Percentiles rank a stretch among this genome's conserved stretches.
Evolutionary conservation across 2,329 filamentous ascomycete genomes (phyloP).

Genomic region (Aspergillus neoniger): DNA sequence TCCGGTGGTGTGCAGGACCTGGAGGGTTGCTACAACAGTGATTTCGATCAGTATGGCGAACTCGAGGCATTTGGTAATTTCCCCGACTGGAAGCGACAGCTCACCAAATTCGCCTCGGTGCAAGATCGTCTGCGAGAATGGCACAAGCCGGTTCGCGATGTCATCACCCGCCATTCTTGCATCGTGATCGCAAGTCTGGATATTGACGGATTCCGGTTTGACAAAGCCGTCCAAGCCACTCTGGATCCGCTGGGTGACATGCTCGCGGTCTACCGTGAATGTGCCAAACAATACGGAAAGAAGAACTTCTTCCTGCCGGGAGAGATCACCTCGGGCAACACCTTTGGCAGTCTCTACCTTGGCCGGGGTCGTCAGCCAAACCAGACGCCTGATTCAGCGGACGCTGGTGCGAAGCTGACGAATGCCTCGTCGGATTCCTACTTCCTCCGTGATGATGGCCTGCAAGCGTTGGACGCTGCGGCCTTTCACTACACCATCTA

Average conservation of each 20-base stretch:
- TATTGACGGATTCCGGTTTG: conserved; percentile 65
- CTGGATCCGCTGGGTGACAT: conserved; percentile 62
- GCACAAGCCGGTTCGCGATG: conserved; percentile 58
- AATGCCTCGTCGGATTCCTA: conserved; percentile 44
- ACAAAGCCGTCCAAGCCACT: conserved; percentile 65
- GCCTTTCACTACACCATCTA: conserved; percentile 66
- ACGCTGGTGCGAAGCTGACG: conserved; percentile 50
- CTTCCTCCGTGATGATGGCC: conserved; percentile 55
- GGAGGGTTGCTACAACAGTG: conserved; percentile 60
- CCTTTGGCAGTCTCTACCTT: conserved; percentile 60
- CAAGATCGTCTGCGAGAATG: conserved; percentile 67
- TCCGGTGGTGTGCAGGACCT: conserved; percentile 50
- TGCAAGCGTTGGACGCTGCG: conserved; percentile 58
- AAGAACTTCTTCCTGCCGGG: conserved; percentile 64
- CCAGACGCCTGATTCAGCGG: conserved; percentile 49
- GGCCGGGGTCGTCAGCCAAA: conserved; percentile 60
- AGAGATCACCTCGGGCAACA: conserved; percentile 64
- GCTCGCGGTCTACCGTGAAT: conserved; percentile 57
- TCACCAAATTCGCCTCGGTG: conserved; percentile 66
- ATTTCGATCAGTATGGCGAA: conserved; percentile 66
- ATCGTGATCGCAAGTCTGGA: conserved; percentile 62
- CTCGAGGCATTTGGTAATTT: conserved; percentile 65
- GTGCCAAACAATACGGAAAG: conserved; percentile 58
- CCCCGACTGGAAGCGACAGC: conserved; percentile 62
- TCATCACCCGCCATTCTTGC: conserved; percentile 62